Percentiles rank a stretch among this genome's conserved stretches.
phyloP scores from a whole-genome alignment of 1,284 basidiomycete species.

The Austroboletus novae-zelandiae region DNA sequence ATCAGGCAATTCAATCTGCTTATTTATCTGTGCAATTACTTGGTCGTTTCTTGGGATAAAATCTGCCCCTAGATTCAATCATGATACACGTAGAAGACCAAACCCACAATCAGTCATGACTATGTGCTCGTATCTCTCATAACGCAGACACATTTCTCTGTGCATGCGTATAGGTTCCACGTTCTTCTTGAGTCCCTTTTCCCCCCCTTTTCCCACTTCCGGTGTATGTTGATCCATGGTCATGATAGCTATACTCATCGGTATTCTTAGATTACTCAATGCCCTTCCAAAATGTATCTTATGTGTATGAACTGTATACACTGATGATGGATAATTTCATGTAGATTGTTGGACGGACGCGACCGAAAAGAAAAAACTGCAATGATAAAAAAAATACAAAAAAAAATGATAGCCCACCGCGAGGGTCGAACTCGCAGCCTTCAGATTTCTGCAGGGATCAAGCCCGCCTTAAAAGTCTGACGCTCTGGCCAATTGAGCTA shows the following conservation, averaged over 20 bases:
- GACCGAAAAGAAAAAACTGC: not conserved
- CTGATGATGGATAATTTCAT: no score
- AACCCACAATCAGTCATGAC: conserved; percentile 15
- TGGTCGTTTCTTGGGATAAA: conserved; percentile 31
- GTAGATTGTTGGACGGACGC: no score
- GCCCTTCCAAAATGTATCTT: conserved; percentile 15
- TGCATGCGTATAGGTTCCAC: conserved; percentile 15
- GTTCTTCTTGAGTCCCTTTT: conserved; percentile 6
- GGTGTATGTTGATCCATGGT: conserved; percentile 14
- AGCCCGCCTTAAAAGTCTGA: conserved; percentile 59
- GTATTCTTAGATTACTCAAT: conserved; percentile 24
- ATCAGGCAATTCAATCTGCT: conserved; percentile 13
- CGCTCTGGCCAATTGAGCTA: conserved; percentile 88
- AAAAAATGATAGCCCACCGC: conserved; percentile 66
- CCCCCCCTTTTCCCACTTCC: conserved; percentile 8
- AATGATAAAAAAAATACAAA: not conserved
- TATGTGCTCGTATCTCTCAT: conserved; percentile 11
- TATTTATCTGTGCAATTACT: conserved; percentile 31
- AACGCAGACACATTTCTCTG: conserved; percentile 5
- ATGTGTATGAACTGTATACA: conserved; percentile 4
- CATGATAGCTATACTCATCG: conserved; percentile 13
- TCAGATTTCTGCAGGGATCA: conserved; percentile 82
- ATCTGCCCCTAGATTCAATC: conserved; percentile 24
- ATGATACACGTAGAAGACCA: conserved; percentile 20
- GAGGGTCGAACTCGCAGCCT: conserved; percentile 92